These are phyloP conservation scores for Trypanosoma grayi DNA, from an alignment of 208 protist genomes.

Conservation along the genomic window DNA sequence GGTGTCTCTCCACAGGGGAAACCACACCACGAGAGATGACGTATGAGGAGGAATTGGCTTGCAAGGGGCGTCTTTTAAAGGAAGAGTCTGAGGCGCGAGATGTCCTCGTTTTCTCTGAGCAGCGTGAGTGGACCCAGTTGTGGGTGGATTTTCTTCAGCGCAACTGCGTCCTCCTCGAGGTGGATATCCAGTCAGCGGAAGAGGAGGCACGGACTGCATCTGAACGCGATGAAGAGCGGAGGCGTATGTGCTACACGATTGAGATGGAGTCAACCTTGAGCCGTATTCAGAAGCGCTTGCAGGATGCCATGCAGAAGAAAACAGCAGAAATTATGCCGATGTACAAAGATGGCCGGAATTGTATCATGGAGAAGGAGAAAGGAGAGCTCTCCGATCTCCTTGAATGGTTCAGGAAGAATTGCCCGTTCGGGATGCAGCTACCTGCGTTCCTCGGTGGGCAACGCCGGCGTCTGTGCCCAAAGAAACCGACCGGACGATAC, in stretches of 20 bases:
- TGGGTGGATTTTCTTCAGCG: constrained; percentile 30
- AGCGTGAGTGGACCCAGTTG: constrained; percentile 31
- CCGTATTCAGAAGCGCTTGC: constrained; percentile 36
- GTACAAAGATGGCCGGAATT: constrained; percentile 27
- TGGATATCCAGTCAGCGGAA: constrained; percentile 24
- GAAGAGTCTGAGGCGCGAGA: constrained; percentile 29
- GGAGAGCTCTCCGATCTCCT: constrained; percentile 33
- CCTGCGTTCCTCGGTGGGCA: constrained; percentile 33
- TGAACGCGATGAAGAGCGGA: constrained; percentile 30
- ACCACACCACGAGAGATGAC: background rate
- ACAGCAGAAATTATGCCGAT: constrained; percentile 38
- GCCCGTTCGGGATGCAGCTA: constrained; percentile 44
- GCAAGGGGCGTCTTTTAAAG: constrained; percentile 19
- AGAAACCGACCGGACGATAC: background rate
- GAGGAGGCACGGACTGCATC: constrained; percentile 29
- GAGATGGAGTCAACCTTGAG: constrained; percentile 29
- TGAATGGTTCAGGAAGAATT: constrained; percentile 45
- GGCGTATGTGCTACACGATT: constrained; percentile 34
- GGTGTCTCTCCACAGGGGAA: background rate
- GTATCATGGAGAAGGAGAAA: constrained; percentile 40
- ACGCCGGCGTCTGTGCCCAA: constrained; percentile 25
- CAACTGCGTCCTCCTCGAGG: constrained; percentile 19
- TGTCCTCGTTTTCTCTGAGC: constrained; percentile 31
- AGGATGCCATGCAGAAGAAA: constrained; percentile 27
- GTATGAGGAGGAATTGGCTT: constrained; percentile 17